These are phyloP conservation scores for Maudiozyma barnettii DNA, from an alignment of 805 yeast species.

Conservation along the genomic window DNA sequence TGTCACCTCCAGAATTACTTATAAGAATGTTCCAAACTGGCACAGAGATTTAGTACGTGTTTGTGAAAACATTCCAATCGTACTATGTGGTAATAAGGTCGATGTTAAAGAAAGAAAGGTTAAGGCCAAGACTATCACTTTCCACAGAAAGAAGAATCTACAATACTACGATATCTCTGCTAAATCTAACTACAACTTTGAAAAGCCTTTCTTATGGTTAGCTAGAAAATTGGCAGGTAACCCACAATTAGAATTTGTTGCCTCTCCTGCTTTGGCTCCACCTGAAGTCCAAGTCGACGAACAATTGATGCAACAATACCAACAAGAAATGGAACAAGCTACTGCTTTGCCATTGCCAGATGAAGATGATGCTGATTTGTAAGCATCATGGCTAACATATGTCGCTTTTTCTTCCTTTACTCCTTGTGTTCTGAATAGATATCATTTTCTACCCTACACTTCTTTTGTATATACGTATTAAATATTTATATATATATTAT, in stretches of 20 bases:
- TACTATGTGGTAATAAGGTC: conserved; percentile 98
- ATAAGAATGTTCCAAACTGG: conserved; percentile 99
- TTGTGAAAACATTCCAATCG: conserved; percentile 99
- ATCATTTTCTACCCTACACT: not conserved
- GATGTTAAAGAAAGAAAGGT: conserved; percentile 99
- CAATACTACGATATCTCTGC: conserved; percentile 99
- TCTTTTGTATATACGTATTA: not conserved
- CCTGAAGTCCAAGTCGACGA: conserved; percentile 98
- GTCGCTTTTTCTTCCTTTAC: not conserved
- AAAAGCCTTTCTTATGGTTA: conserved; percentile 99
- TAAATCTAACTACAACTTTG: conserved; percentile 98
- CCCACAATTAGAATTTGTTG: conserved; percentile 96
- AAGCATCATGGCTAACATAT: conserved; percentile 24
- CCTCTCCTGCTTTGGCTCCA: conserved; percentile 98
- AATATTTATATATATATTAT: not conserved
- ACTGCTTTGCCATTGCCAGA: conserved; percentile 99
- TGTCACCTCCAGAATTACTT: conserved; percentile 98
- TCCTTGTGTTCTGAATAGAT: not conserved
- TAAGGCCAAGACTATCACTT: conserved; percentile 98
- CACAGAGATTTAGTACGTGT: conserved; percentile 99
- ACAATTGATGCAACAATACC: conserved; percentile 94
- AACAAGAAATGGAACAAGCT: conserved; percentile 99
- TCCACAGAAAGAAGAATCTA: conserved; percentile 99
- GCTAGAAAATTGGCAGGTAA: conserved; percentile 98
- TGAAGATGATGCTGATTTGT: conserved; percentile 99